These are phyloP conservation scores for Magnolia kwangsiensis DNA, from an alignment of 164 flowering plant genomes.

Conservation along the genomic window DNA sequence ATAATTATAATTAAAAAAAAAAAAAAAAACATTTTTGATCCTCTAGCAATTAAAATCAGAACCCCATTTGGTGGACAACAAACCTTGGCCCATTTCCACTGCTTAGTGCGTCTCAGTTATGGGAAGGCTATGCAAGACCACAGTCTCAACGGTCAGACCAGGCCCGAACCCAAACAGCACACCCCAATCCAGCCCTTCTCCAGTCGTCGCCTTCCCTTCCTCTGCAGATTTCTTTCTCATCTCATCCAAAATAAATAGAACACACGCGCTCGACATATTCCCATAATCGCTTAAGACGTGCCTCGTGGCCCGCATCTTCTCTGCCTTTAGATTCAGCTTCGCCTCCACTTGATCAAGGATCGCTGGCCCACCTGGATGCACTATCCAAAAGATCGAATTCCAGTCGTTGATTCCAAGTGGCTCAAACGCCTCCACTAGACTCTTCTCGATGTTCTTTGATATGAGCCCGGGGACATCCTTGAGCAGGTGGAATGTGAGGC, in stretches of 20 bases:
- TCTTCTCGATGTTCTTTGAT: constrained; percentile 18
- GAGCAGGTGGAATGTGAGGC: constrained; percentile 13
- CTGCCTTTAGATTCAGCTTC: constrained; percentile 6
- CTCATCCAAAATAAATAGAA: constrained; percentile 16
- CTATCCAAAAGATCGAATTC: constrained; percentile 17
- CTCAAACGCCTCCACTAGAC: constrained; percentile 8
- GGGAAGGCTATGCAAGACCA: constrained; percentile 16
- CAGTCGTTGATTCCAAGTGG: constrained; percentile 13
- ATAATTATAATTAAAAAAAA: too few relatives aligned
- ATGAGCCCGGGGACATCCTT: constrained; percentile 16
- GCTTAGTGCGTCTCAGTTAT: background rate
- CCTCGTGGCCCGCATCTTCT: constrained; percentile 14
- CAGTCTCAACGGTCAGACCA: constrained; percentile 18
- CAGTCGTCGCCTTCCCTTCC: constrained; percentile 13
- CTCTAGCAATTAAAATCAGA: too few relatives aligned
- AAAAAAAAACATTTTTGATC: too few relatives aligned
- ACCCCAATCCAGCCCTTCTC: constrained; percentile 21
- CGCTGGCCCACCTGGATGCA: constrained; percentile 15
- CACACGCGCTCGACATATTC: constrained; percentile 19
- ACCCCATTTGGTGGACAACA: too few relatives aligned
- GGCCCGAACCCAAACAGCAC: constrained; percentile 19
- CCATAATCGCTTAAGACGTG: constrained; percentile 14
- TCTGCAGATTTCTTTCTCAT: constrained; percentile 14
- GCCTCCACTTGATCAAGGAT: constrained; percentile 14
- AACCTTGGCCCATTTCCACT: too few relatives aligned